Evolutionary conservation across 192 early-diverging fungal species (phyloP).

Genomic region (Entomortierella chlamydospora): DNA sequence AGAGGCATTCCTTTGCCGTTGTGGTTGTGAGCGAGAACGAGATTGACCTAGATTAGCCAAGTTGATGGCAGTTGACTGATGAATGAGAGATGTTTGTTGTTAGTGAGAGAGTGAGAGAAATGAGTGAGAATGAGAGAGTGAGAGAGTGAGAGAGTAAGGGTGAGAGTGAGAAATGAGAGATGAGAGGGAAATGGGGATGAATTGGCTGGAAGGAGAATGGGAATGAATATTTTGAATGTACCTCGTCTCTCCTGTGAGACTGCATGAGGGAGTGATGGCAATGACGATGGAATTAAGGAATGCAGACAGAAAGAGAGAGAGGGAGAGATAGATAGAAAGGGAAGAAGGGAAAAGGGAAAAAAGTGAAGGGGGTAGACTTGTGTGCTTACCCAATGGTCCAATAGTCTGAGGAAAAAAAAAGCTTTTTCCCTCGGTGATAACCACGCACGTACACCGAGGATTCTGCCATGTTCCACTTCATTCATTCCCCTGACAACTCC

Average conservation of each 20-base stretch:
- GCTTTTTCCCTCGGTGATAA: too few species aligned
- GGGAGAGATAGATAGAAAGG: neutral
- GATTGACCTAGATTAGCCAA: neutral
- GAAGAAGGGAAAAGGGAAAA: neutral
- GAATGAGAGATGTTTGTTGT: too few species aligned
- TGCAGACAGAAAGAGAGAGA: neutral
- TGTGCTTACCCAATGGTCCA: too few species aligned
- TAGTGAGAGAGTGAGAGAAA: too few species aligned
- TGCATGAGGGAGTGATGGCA: neutral
- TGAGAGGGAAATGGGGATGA: neutral
- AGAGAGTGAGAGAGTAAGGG: neutral
- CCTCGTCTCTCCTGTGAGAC: constrained; percentile 24
- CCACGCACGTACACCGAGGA: too few species aligned
- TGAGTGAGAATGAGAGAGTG: constrained; percentile 5
- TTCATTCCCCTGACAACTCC: too few species aligned
- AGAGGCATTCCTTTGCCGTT: neutral
- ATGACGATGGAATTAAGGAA: neutral
- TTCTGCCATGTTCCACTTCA: too few species aligned
- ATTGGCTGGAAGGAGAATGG: neutral
- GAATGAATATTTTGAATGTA: constrained; percentile 1
- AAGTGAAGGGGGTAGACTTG: neutral
- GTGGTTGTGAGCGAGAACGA: neutral
- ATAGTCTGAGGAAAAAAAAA: neutral
- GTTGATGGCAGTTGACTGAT: neutral
- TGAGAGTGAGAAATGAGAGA: neutral